Percentiles rank a stretch among this genome's conserved stretches.
Evolutionary conservation across 2,329 filamentous ascomycete genomes (phyloP).

Genomic region (Stachybotrys chlorohalonatus): DNA sequence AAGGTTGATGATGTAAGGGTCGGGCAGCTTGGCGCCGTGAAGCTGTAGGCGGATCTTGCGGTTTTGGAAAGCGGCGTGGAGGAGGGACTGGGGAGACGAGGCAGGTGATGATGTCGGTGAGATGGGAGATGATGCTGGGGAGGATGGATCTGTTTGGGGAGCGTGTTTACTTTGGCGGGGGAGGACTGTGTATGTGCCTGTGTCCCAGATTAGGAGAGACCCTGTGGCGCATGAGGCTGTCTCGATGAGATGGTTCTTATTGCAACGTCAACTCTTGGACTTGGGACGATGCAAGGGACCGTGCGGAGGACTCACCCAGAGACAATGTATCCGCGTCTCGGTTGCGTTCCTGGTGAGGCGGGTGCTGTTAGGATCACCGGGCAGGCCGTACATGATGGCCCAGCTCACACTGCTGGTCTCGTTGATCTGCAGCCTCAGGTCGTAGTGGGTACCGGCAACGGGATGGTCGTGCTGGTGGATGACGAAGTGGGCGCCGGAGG

Average conservation of each 20-base stretch:
- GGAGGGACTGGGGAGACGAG: conserved; percentile 33
- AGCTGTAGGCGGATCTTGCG: conserved; percentile 49
- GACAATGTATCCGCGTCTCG: conserved; percentile 51
- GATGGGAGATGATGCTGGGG: conserved; percentile 13
- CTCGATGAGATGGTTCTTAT: conserved; percentile 51
- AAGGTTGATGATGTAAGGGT: conserved; percentile 43
- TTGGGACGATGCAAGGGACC: neutral
- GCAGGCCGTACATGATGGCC: conserved; percentile 55
- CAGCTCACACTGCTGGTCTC: conserved; percentile 55
- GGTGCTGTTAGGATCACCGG: conserved; percentile 46
- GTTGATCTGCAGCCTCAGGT: conserved; percentile 62
- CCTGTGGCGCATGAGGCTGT: conserved; percentile 45
- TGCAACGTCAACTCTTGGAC: too few relatives aligned
- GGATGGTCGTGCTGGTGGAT: conserved; percentile 69
- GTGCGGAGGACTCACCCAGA: conserved; percentile 35
- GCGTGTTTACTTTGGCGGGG: conserved; percentile 27
- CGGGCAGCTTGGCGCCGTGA: conserved; percentile 43
- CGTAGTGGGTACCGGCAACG: conserved; percentile 58
- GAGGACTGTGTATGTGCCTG: conserved; percentile 47
- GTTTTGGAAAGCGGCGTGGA: conserved; percentile 40
- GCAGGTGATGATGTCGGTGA: conserved; percentile 9
- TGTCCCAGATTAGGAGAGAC: conserved; percentile 55
- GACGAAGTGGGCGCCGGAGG: conserved; percentile 48
- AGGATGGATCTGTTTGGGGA: conserved; percentile 18
- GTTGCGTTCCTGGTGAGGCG: conserved; percentile 50